Conservation (phyloP, 2,329 filamentous ascomycete species). For the Epichloe baconii region DNA sequence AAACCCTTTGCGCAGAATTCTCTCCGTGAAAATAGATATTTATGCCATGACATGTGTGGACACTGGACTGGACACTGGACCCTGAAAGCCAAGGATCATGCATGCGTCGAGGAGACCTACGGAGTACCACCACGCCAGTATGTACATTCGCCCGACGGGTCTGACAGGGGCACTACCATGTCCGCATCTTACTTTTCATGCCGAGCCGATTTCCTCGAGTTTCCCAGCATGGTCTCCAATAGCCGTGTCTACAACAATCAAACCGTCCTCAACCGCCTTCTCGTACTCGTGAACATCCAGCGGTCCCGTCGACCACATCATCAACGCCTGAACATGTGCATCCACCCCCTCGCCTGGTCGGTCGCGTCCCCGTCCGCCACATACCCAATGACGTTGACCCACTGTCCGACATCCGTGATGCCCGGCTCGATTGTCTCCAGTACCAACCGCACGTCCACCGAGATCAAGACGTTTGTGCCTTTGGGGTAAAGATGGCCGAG, state of each 20-base stretch:
- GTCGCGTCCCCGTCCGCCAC: constrained; percentile 24
- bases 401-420: constrained; percentile 60
- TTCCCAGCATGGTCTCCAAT: no score
- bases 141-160: no score
- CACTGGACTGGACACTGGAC: no score
- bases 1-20: no score
- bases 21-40: no score
- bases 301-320: constrained; percentile 65
- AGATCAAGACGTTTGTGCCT: constrained; percentile 31
- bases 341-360: background rate
- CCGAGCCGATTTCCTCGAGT: no score
- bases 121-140: no score
- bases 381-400: constrained; percentile 84
- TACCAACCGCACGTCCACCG: constrained; percentile 60
- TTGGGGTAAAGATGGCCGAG: constrained; percentile 55
- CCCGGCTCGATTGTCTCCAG: constrained; percentile 50
- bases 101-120: no score
- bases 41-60: no score
- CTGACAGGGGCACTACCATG: no score
- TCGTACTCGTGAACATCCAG: constrained; percentile 63
- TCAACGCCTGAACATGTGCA: constrained; percentile 54
- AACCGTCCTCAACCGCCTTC: constrained; percentile 31
- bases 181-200: no score
- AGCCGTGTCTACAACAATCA: background rate
- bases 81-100: no score